These are phyloP conservation scores for Puccinia triticina DNA, from an alignment of 1,284 basidiomycete genomes.

Conservation along the genomic window DNA sequence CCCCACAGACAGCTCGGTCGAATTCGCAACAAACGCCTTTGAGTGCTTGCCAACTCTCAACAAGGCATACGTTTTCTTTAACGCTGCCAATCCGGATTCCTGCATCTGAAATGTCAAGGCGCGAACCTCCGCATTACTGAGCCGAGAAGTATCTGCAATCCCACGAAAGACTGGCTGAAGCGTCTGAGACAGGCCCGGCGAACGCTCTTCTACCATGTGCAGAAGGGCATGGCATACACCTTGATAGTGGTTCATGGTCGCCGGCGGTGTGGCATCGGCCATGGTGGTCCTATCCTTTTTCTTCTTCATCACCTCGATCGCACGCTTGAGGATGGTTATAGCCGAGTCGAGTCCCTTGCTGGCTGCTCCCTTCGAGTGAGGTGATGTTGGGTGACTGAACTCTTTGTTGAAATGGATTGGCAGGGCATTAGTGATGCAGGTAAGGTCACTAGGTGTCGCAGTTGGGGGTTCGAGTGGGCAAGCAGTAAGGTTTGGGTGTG, in stretches of 20 bases:
- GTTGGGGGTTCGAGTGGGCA: no score
- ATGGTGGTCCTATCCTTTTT: not conserved
- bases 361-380: no score
- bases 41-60: not conserved
- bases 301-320: not conserved
- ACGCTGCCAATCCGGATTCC: not conserved
- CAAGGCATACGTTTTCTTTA: not conserved
- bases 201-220: not conserved
- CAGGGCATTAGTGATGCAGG: no score
- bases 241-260: not conserved
- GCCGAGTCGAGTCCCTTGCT: no score
- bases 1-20: not conserved
- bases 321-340: no score
- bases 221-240: not conserved
- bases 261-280: not conserved
- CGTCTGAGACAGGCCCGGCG: not conserved
- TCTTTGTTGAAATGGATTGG: no score
- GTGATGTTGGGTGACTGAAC: no score
- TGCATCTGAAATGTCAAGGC: not conserved
- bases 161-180: not conserved
- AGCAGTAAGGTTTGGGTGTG: no score
- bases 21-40: not conserved
- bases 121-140: not conserved
- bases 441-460: no score
- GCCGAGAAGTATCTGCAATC: not conserved